Evolutionary conservation across 2,329 filamentous ascomycete genomes (phyloP).

Genomic region (Exophiala sp.): DNA sequence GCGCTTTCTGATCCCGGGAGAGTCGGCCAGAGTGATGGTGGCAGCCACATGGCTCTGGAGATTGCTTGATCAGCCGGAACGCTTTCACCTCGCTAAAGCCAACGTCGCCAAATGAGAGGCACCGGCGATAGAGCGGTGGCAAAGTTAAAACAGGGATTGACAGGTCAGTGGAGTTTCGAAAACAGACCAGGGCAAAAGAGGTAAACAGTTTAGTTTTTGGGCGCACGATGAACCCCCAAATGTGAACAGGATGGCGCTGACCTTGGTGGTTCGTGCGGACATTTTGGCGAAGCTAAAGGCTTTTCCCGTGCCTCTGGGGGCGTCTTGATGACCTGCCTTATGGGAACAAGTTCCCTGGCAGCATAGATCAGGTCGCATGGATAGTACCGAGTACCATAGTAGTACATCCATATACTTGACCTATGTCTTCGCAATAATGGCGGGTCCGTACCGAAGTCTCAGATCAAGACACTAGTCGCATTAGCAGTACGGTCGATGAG

Average conservation of each 20-base stretch:
- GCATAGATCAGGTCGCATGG: too few relatives aligned
- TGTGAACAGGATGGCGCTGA: neutral
- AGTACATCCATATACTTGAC: neutral
- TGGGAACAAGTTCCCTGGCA: neutral
- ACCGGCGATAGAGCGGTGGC: neutral
- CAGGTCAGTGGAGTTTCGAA: neutral
- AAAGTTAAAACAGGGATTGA: constrained; percentile 5
- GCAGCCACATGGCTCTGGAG: constrained; percentile 27
- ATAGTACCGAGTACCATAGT: neutral
- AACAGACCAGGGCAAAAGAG: neutral
- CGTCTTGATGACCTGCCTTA: neutral
- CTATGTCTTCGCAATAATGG: neutral
- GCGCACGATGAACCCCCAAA: neutral
- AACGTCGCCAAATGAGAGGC: constrained; percentile 10
- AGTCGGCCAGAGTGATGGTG: constrained; percentile 18
- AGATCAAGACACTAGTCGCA: too few relatives aligned
- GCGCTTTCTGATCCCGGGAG: neutral
- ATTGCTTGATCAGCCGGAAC: constrained; percentile 26
- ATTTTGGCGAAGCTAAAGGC: constrained; percentile 1
- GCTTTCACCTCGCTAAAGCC: constrained; percentile 3
- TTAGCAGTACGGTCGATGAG: too few relatives aligned
- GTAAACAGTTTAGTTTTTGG: constrained; percentile 1
- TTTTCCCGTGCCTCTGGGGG: neutral
- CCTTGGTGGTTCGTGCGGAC: neutral
- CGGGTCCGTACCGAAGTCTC: too few relatives aligned